Evolutionary conservation across 495 filamentous ascomycete genomes (phyloP), one percentile per base, ranked within the genome.

Genomic region (Xylaria palmicola): DNA sequence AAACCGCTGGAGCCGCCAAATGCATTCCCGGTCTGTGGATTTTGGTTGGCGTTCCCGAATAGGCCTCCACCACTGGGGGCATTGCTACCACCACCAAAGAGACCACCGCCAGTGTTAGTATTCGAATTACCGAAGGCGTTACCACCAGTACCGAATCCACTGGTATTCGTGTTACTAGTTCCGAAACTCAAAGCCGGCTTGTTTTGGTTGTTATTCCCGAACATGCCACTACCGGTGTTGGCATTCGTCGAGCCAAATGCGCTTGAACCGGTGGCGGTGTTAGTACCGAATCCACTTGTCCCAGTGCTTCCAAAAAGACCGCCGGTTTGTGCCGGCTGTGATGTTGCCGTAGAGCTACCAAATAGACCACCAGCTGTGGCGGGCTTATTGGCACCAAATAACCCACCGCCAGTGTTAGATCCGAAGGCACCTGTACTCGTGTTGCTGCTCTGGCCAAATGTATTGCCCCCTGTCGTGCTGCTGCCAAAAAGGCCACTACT

Each of bases 291-390:
- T 3, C 60, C 62, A 20, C 61, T 60, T 26, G 51, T 62, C 39
- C 62, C 65, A 40, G 64, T 62, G n/a, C 62, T 65, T 48, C 67
- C 88, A 68, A 90, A 89, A 20, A 83, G 67, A 24, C 76, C 71
- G 24, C 65, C 63, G 9, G 63, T 32, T 29, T 63, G 61, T n/a
- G 66, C 48, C 4, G 64, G 63, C 51, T 68, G 66, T 43, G 68
- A 59, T 48, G 83, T 79, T 19, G 84, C 69, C 0, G 82, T 77
- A 22, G 68, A 65, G 53, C 58, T 71, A 26, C 78, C 79, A 58
- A 85, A 83, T 44, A 83, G 37, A 36, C 79, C 79, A 37, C 77
- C 74, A 40, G 70, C 57, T 48, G 75, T 60, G 36, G 73, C 70
- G 26, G 79, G 77, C 53, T 81, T 78, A 53, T 72, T 71, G 10